Evolutionary conservation across 2,329 filamentous ascomycete genomes (phyloP), one percentile per base, ranked within the genome.

Genomic region (Penicillium sp.): DNA sequence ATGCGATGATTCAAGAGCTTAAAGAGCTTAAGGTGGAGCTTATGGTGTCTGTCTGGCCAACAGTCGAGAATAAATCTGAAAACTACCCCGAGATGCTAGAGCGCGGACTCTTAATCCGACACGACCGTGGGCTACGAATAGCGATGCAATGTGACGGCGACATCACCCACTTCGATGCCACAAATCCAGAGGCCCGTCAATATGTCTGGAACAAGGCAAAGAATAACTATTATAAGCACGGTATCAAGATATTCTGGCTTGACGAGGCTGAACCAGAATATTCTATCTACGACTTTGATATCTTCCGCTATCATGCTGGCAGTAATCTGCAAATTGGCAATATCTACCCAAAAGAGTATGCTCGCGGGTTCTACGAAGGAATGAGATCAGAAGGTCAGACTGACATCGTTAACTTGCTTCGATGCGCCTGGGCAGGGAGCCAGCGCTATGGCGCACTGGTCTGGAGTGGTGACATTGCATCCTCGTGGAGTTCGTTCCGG

Each of bases 31-130:
- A 77, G 0, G 80, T 88, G 39, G 84, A 88, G 61, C 75, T 87
- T 3, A 88, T 88, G 84, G 83, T 88, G 0, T 87, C 84, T 0
- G 80, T 88, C 58, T 88, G 86, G 85, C 85, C 85, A 0, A 87
- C 84, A 0, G 84, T 88, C 1, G 83, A 87, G 46, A 77, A 75
- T 10, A 62, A 67, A 2, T 84, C 80, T 0, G 80, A 84, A 34
- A 86, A 86, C 63, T 87, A 80, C 60, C 59, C 75, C 0, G 80
- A 86, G 55, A 86, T 88, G 83, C 68, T 85, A 0, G 81, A 84
- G 49, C 75, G 77, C 8, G 85, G 85, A 0, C 75, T 81, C 3
- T 76, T 88, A 2, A 84, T 88, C 53, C 79, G 83, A 0, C 76
- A 75, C 7, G 85, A 88, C 53, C 77, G 84, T 5, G 85, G 85